phyloP scores from a whole-genome alignment of 192 early-diverging fungal genomes.

The Backusella liffmaniae region DNA sequence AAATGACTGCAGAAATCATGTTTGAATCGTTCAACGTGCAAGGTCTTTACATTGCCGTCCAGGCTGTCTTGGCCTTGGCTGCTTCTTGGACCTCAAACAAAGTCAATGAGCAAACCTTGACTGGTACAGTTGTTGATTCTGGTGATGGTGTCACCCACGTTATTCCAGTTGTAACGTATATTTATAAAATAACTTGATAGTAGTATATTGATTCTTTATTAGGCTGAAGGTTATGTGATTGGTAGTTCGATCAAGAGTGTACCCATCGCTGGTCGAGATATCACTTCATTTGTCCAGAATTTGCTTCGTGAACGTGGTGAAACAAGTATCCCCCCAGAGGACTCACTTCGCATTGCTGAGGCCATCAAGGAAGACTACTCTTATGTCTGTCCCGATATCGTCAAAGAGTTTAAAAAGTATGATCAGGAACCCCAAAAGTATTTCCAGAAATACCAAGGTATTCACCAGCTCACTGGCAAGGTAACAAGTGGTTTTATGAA shows the following conservation, averaged over 20 bases:
- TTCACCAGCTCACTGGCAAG: constrained; percentile 84
- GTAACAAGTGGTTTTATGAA: constrained; percentile 34
- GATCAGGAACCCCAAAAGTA: constrained; percentile 88
- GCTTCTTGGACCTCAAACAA: constrained; percentile 92
- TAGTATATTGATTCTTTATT: background rate
- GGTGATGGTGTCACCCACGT: constrained; percentile 99
- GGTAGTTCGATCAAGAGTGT: constrained; percentile 98
- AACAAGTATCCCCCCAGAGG: constrained; percentile 93
- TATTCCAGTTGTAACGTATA: constrained; percentile 83
- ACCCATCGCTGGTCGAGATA: constrained; percentile 97
- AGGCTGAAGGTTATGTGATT: constrained; percentile 98
- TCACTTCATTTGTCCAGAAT: constrained; percentile 97
- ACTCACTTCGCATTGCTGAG: constrained; percentile 92
- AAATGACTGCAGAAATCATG: constrained; percentile 98
- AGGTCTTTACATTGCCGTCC: constrained; percentile 98
- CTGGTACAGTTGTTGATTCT: constrained; percentile 97
- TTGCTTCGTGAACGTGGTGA: constrained; percentile 95
- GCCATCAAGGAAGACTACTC: constrained; percentile 96
- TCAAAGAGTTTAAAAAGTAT: constrained; percentile 94
- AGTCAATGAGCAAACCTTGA: constrained; percentile 82
- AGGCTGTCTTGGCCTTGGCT: constrained; percentile 96
- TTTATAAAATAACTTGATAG: no score
- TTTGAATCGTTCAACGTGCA: constrained; percentile 99
- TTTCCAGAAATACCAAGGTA: constrained; percentile 83
- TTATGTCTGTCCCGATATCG: constrained; percentile 96